Conservation (phyloP, 2,329 filamentous ascomycete species). For the Monascus ruber region DNA sequence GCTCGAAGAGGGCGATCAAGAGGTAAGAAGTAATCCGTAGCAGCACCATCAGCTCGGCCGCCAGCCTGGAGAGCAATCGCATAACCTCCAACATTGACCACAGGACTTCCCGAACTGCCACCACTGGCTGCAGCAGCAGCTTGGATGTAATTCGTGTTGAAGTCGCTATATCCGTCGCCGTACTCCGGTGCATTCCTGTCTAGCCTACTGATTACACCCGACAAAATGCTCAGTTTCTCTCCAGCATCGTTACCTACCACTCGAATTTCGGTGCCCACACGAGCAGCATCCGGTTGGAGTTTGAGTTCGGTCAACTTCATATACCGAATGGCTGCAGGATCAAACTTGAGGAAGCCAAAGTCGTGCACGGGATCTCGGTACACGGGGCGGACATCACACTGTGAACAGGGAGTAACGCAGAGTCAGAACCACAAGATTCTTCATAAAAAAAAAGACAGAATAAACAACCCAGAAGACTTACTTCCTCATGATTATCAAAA, state of each 20-base stretch:
- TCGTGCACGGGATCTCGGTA: constrained; percentile 98
- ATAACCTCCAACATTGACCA: constrained; percentile 87
- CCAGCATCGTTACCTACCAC: constrained; percentile 98
- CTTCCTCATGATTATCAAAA: constrained; percentile 93
- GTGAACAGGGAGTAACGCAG: constrained; percentile 13
- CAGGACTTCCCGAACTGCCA: constrained; percentile 94
- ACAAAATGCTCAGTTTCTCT: constrained; percentile 95
- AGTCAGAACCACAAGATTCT: background rate
- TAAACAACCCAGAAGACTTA: constrained; percentile 17
- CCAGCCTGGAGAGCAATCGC: constrained; percentile 91
- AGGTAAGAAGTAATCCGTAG: constrained; percentile 94
- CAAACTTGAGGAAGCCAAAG: constrained; percentile 93
- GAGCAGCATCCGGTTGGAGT: constrained; percentile 72
- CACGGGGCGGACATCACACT: constrained; percentile 90
- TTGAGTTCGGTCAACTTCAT: constrained; percentile 76
- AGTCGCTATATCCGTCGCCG: constrained; percentile 94
- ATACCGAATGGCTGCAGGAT: constrained; percentile 92
- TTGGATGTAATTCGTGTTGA: constrained; percentile 94
- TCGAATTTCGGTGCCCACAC: constrained; percentile 83
- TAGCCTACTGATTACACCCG: constrained; percentile 89
- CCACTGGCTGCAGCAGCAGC: constrained; percentile 93
- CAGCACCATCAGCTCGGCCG: constrained; percentile 83
- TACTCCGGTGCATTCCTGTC: constrained; percentile 97
- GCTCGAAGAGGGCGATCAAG: constrained; percentile 82
- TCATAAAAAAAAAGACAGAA: constrained; percentile 3